These are phyloP conservation scores for Penicillium palitans DNA, from an alignment of 2,329 filamentous ascomycete species.

Conservation along the genomic window DNA sequence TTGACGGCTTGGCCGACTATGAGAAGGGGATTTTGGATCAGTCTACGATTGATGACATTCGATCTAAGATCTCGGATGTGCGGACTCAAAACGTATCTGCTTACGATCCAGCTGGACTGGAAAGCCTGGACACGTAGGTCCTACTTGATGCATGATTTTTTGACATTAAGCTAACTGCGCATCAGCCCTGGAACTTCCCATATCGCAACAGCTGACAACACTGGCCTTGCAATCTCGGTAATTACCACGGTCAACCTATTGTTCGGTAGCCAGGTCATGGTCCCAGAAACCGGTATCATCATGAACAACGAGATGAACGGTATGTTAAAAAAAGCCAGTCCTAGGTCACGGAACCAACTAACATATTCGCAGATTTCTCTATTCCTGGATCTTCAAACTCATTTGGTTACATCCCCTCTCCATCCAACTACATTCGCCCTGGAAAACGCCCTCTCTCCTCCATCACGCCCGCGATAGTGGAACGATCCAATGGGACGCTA, in stretches of 20 bases:
- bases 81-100: conserved; percentile 69
- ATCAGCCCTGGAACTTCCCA: conserved; percentile 54
- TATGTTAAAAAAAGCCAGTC: conserved; percentile 42
- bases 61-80: conserved; percentile 68
- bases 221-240: conserved; percentile 73
- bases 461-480: conserved; percentile 76
- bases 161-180: background rate
- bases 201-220: conserved; percentile 64
- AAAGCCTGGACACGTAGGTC: conserved; percentile 61
- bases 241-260: conserved; percentile 88
- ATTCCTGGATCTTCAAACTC: conserved; percentile 75
- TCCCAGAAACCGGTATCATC: conserved; percentile 79
- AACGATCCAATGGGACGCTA: conserved; percentile 63
- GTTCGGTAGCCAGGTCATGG: conserved; percentile 77
- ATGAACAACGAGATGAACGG: conserved; percentile 65
- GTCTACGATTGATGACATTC: conserved; percentile 59
- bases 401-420: conserved; percentile 80
- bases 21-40: conserved; percentile 68
- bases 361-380: conserved; percentile 71
- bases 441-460: conserved; percentile 81
- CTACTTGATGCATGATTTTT: background rate
- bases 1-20: conserved; percentile 62
- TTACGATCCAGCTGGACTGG: conserved; percentile 70
- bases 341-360: background rate
- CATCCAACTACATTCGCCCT: conserved; percentile 77